These are phyloP conservation scores for Cryptococcus sp. DNA, from an alignment of 1,284 basidiomycete genomes.

Conservation along the genomic window DNA sequence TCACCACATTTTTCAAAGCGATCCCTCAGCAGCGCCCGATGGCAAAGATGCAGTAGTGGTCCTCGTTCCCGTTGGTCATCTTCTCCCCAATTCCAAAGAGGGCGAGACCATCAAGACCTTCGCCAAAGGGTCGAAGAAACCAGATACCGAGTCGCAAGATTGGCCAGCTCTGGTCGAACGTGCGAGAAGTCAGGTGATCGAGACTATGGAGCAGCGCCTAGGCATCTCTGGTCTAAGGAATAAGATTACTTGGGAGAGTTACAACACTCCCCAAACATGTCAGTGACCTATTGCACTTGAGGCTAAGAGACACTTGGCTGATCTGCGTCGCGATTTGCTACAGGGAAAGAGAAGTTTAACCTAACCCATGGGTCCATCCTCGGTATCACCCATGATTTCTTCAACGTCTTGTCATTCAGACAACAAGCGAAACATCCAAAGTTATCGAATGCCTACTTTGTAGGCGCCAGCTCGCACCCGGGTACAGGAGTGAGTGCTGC, in stretches of 20 bases:
- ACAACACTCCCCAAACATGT: constrained; percentile 50
- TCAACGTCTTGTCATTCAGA: constrained; percentile 48
- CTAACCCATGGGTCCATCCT: constrained; percentile 49
- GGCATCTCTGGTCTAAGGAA: constrained; percentile 34
- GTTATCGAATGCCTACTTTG: constrained; percentile 43
- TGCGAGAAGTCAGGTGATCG: constrained; percentile 41
- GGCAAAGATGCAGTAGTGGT: constrained; percentile 49
- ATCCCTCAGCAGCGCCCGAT: constrained; percentile 43
- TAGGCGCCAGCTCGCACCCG: constrained; percentile 47
- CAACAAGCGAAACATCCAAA: constrained; percentile 40
- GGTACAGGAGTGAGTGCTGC: constrained; percentile 36
- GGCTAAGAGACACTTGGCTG: not conserved
- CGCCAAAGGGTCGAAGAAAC: constrained; percentile 16
- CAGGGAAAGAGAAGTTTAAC: constrained; percentile 52
- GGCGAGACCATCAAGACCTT: constrained; percentile 16
- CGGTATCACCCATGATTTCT: constrained; percentile 51
- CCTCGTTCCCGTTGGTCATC: constrained; percentile 46
- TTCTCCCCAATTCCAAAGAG: constrained; percentile 20
- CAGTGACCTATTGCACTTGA: constrained; percentile 10
- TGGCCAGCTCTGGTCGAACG: constrained; percentile 40
- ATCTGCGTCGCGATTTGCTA: not conserved
- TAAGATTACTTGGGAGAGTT: constrained; percentile 47
- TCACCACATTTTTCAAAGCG: constrained; percentile 53
- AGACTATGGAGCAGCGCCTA: constrained; percentile 38
- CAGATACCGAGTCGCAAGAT: constrained; percentile 33